Evolutionary conservation across 2,329 filamentous ascomycete genomes (phyloP).

Genomic region (Aspergillus proliferans): DNA sequence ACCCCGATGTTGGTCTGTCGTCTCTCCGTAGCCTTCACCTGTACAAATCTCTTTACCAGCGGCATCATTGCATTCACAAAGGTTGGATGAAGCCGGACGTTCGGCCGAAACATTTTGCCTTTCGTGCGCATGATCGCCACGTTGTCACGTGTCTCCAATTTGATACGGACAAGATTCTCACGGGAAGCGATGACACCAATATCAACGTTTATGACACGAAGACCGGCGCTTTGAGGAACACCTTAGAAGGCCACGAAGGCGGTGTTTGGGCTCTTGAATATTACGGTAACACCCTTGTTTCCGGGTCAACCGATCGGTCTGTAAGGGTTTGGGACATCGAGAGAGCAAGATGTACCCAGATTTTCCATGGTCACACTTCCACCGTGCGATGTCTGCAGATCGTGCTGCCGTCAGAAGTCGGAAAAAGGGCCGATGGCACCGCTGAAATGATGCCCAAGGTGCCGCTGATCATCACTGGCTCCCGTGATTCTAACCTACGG

Average conservation of each 20-base stretch:
- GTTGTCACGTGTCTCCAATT: slow-evolving; percentile 98
- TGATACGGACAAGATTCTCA: slow-evolving; percentile 95
- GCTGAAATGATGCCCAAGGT: slow-evolving; percentile 87
- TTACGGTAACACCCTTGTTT: slow-evolving; percentile 89
- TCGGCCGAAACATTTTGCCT: slow-evolving; percentile 85
- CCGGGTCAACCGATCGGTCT: slow-evolving; percentile 89
- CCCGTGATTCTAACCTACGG: slow-evolving; percentile 84
- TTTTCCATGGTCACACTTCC: slow-evolving; percentile 96
- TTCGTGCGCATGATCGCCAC: slow-evolving; percentile 91
- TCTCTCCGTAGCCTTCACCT: slow-evolving; percentile 79
- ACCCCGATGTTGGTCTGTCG: slow-evolving; percentile 71
- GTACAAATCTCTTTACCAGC: slow-evolving; percentile 92
- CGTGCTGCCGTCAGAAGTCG: slow-evolving; percentile 75
- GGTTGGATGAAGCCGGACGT: slow-evolving; percentile 83
- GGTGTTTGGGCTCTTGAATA: slow-evolving; percentile 98
- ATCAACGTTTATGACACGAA: slow-evolving; percentile 98
- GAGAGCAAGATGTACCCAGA: slow-evolving; percentile 82
- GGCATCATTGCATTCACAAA: slow-evolving; percentile 82
- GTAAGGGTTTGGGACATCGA: slow-evolving; percentile 99
- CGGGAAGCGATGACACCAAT: slow-evolving; percentile 92
- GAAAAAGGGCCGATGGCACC: slow-evolving; percentile 63
- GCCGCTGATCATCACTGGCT: slow-evolving; percentile 94
- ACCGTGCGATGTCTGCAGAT: slow-evolving; percentile 96
- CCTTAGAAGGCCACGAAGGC: slow-evolving; percentile 87
- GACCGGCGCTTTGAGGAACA: slow-evolving; percentile 76